Base-by-base conservation (phyloP, 805 yeast genomes). In the Blastobotrys attinorum region DNA sequence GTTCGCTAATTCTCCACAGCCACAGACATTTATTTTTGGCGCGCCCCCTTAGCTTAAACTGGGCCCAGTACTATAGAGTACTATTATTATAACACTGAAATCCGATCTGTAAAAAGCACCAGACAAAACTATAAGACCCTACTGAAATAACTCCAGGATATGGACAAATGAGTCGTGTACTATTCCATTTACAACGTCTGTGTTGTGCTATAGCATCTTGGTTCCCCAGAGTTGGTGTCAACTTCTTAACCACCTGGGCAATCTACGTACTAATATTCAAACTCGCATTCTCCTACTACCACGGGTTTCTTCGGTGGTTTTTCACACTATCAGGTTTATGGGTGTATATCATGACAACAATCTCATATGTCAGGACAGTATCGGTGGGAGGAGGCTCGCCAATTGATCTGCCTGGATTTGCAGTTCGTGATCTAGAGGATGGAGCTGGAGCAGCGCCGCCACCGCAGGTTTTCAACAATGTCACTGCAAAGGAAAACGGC, bases 401-500 rank as follows among this genome's bases (percentile, higher is more conserved):
- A 16, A 41, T 53, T 17, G 62, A 60, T 35, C 49, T 54, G 20
- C 35, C 40, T 35, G 43, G 49, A 32, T 37, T 40, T 17, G 40
- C 27, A 15, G 16, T 21, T n/a, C 40, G 44, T 6, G 63, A 58
- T 42, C 40, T 52, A 31, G 64, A 59, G 38, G 37, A 50, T 2
- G 60, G 56, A 17, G 37, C 37, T 4, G 49, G 50, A 31, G 27
- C 51, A 1, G 42, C 53, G 25, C 42, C 42, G 4, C 55, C 61
- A 8, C 65, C 66, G 5, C 54, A 42, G n/a, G 54, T 53, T 16
- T 39, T 52, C 40, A 43, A 48, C 42, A 49, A 52, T 16, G 62
- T 67, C 34, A 59, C 62, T 20, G 66, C 71, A 22, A 68, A 68
- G 48, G 63, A 59, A 21, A 63, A 68, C 44, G 72, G 72, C n/a